Evolutionary conservation across 306 rosid species (phyloP).

Genomic region (Lablab purpureus): DNA sequence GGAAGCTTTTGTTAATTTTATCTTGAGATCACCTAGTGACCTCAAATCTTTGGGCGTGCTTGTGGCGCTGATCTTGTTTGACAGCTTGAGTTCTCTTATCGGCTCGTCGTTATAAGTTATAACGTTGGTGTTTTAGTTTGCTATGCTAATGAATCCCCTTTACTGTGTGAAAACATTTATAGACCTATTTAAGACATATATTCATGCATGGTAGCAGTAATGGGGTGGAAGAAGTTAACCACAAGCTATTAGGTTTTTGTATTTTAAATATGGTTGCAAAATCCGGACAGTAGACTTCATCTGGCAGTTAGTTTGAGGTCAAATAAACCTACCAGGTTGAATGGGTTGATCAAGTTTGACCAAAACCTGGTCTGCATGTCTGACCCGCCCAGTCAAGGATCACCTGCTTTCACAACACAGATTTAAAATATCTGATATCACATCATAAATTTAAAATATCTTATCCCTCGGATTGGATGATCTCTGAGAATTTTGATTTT

Average conservation of each 20-base stretch:
- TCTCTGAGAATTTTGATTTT: conserved; percentile 43
- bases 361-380: not conserved
- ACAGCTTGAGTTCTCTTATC: conserved; percentile 14
- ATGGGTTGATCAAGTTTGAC: conserved; percentile 9
- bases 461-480: conserved; percentile 24
- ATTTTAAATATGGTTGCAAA: not conserved
- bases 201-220: conserved; percentile 31
- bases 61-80: conserved; percentile 17
- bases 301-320: conserved; percentile 3
- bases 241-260: conserved; percentile 18
- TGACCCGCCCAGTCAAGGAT: conserved; percentile 7
- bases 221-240: conserved; percentile 19
- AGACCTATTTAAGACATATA: conserved; percentile 2
- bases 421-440: conserved; percentile 31
- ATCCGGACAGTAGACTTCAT: not conserved
- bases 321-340: conserved; percentile 1
- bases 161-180: conserved; percentile 28
- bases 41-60: conserved; percentile 3
- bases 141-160: conserved; percentile 18
- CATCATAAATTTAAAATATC: not conserved
- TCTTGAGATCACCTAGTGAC: conserved; percentile 8
- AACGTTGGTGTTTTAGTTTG: conserved; percentile 10
- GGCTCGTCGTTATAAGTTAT: conserved; percentile 26
- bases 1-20: not conserved
- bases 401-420: not conserved